phyloP scores from a whole-genome alignment of 169 alveolate genomes.

The Babesia bovis region DNA sequence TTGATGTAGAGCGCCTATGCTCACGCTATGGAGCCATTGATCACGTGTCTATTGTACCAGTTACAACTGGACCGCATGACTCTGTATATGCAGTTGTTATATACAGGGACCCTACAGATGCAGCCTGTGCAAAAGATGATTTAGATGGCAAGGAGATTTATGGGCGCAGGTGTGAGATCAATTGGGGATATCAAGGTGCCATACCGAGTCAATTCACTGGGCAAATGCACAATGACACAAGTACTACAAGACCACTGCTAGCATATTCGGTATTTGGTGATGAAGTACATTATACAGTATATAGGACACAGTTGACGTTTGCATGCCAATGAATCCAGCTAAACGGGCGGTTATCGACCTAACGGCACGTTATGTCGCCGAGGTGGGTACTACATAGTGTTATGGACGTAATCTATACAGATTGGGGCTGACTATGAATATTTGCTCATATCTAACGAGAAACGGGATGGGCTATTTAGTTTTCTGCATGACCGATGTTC shows the following conservation, averaged over 20 bases:
- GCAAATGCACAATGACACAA: too few relatives aligned
- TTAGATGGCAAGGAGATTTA: conserved; percentile 39
- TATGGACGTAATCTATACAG: conserved; percentile 8
- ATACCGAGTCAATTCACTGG: too few relatives aligned
- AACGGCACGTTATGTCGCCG: conserved; percentile 50
- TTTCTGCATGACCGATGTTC: conserved; percentile 35
- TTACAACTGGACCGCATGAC: background rate
- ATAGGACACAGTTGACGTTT: conserved; percentile 29
- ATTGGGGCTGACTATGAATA: conserved; percentile 42
- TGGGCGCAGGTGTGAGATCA: conserved; percentile 41
- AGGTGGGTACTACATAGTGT: background rate
- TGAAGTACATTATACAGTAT: background rate
- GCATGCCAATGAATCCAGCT: conserved; percentile 7
- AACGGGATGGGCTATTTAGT: conserved; percentile 46
- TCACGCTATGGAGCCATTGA: conserved; percentile 20
- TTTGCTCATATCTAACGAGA: conserved; percentile 33
- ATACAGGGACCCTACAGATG: background rate
- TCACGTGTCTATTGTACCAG: conserved; percentile 4
- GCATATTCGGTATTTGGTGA: too few relatives aligned
- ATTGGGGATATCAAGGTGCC: conserved; percentile 9
- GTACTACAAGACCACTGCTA: too few relatives aligned
- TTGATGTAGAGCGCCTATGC: conserved; percentile 5
- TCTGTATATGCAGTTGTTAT: conserved; percentile 21
- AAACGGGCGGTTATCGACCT: conserved; percentile 51
- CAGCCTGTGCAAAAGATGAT: conserved; percentile 26